These are phyloP conservation scores for Croton setiger DNA, from an alignment of 441 rosid species.

Conservation along the genomic window DNA sequence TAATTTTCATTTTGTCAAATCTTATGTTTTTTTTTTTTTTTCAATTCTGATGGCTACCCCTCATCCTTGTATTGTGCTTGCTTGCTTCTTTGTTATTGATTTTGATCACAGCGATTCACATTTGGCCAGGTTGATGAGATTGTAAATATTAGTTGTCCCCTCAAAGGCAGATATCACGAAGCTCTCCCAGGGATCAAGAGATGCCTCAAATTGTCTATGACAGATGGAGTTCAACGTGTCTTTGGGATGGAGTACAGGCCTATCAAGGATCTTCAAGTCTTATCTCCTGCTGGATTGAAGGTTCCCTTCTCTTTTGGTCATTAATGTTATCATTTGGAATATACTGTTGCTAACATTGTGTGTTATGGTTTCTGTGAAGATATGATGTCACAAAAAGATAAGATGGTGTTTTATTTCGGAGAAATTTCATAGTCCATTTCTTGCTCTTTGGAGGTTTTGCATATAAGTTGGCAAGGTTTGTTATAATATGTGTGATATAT, in stretches of 20 bases:
- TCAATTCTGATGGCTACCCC: not conserved
- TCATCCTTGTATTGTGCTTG: too few relatives aligned
- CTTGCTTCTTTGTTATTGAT: not conserved
- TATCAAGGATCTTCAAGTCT: conserved; percentile 70
- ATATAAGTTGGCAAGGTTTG: not conserved
- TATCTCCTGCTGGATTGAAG: conserved; percentile 85
- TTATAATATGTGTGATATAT: not conserved
- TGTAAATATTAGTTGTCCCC: conserved; percentile 73
- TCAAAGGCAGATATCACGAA: conserved; percentile 70
- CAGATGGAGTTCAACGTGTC: conserved; percentile 88
- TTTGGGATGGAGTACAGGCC: conserved; percentile 95
- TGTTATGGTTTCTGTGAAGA: too few relatives aligned
- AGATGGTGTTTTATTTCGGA: conserved; percentile 1
- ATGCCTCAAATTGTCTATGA: conserved; percentile 87
- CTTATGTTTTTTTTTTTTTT: not conserved
- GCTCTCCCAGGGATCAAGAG: conserved; percentile 68
- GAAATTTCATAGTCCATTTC: not conserved
- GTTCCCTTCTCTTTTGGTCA: conserved; percentile 33
- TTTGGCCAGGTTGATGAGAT: conserved; percentile 85
- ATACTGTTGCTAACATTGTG: not conserved
- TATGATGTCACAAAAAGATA: not conserved
- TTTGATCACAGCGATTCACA: conserved; percentile 16
- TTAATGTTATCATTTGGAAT: conserved; percentile 8
- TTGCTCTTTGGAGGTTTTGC: not conserved
- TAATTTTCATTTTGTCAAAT: not conserved